Conservation (phyloP, 2,329 filamentous ascomycete genomes). For the Colletotrichum costaricense region DNA sequence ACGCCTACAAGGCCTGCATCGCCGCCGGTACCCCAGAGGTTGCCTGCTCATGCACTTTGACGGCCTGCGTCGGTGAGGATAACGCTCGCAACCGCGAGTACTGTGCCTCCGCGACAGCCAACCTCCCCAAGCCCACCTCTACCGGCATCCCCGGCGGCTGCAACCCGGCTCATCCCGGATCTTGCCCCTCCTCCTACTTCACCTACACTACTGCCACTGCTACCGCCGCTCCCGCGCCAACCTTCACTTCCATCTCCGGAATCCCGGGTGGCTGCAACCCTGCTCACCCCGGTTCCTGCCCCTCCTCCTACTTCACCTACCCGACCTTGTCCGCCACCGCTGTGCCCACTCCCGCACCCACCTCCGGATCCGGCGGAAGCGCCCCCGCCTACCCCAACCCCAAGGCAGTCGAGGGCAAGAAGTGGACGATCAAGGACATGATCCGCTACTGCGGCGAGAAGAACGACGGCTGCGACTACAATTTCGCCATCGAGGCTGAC, state of each 20-base stretch:
- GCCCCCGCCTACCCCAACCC: slow-evolving; percentile 7
- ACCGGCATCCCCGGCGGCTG: slow-evolving; percentile 30
- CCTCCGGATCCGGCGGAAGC: background rate
- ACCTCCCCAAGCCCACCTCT: slow-evolving; percentile 25
- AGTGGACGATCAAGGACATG: slow-evolving; percentile 27
- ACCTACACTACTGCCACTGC: slow-evolving; percentile 15
- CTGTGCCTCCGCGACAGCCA: slow-evolving; percentile 24
- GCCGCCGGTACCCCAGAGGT: slow-evolving; percentile 24
- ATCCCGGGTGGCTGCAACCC: slow-evolving; percentile 34
- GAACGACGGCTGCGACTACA: slow-evolving; percentile 29
- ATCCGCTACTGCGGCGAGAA: slow-evolving; percentile 16
- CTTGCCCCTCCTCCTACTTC: slow-evolving; percentile 30
- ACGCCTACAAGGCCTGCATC: slow-evolving; percentile 22
- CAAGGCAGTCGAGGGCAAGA: slow-evolving; percentile 11
- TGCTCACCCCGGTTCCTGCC: slow-evolving; percentile 27
- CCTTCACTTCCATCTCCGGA: slow-evolving; percentile 17
- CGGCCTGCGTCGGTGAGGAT: slow-evolving; percentile 28
- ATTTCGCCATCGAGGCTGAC: slow-evolving; percentile 25
- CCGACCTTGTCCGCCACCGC: slow-evolving; percentile 9
- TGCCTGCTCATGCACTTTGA: slow-evolving; percentile 25
- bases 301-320: slow-evolving; percentile 6
- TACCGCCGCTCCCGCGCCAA: background rate
- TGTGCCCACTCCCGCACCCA: background rate
- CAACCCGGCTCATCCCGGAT: slow-evolving; percentile 33
- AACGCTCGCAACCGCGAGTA: slow-evolving; percentile 31